Conservation (phyloP, 305 asterid genomes). For the Solanum hybrid region DNA sequence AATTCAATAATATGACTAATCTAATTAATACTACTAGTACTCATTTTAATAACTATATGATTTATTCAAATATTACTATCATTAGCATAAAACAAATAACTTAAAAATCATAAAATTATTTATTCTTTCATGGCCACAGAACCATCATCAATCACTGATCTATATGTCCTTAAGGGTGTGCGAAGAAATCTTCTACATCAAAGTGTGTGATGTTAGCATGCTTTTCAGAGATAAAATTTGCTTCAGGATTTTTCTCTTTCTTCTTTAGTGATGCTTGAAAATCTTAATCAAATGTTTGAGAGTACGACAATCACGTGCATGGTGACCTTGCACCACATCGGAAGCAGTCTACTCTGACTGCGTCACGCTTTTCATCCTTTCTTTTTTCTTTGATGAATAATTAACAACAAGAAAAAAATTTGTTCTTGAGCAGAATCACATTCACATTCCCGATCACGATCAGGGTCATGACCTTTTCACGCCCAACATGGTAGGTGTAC, state of each 20-base stretch:
- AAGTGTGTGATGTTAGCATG: neutral
- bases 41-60: neutral
- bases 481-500: too few species aligned
- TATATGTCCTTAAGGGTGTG: neutral
- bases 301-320: neutral
- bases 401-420: neutral
- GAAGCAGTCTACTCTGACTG: neutral
- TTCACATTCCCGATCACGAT: neutral
- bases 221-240: too few species aligned
- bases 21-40: neutral
- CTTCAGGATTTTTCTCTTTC: neutral
- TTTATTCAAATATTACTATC: neutral
- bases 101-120: too few species aligned
- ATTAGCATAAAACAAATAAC: neutral
- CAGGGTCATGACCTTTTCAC: neutral
- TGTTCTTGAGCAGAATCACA: neutral
- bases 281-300: neutral
- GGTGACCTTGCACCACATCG: neutral
- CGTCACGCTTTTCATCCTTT: neutral
- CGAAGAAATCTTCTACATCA: neutral
- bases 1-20: neutral
- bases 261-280: neutral
- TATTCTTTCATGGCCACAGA: neutral
- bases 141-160: neutral
- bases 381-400: neutral